These are phyloP conservation scores for Boletus tomentosulus DNA, from an alignment of 768 basidiomycete genomes.

Conservation along the genomic window DNA sequence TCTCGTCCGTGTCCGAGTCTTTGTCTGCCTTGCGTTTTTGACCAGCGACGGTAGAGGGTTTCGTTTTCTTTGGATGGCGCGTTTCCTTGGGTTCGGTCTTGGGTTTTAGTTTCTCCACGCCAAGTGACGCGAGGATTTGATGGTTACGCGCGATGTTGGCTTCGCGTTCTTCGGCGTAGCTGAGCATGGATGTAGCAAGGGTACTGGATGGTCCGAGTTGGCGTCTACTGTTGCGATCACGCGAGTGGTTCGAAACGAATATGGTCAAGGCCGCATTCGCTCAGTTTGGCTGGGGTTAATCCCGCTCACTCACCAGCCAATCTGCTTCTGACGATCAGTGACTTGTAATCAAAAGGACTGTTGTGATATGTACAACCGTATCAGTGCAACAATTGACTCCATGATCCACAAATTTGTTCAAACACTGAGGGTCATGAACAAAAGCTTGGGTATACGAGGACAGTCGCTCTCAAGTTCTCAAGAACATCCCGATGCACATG, in stretches of 20 bases:
- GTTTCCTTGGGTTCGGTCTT: constrained; percentile 45
- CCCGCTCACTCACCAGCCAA: neutral
- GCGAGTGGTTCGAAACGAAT: neutral
- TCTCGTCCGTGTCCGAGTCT: constrained; percentile 31
- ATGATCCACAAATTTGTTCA: too few species aligned
- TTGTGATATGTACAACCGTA: too few species aligned
- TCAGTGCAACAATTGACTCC: too few species aligned
- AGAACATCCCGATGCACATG: neutral
- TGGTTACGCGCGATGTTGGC: constrained; percentile 42
- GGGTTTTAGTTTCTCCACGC: constrained; percentile 39
- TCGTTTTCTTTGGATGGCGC: constrained; percentile 15
- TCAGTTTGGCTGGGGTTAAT: too few species aligned
- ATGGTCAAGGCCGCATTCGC: too few species aligned
- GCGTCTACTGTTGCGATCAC: neutral
- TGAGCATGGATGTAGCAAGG: too few species aligned
- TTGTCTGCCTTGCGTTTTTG: constrained; percentile 43
- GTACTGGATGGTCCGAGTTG: neutral
- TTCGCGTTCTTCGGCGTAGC: constrained; percentile 33
- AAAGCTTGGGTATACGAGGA: constrained; percentile 13
- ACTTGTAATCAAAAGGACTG: too few species aligned
- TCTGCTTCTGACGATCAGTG: neutral
- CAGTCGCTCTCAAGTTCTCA: neutral
- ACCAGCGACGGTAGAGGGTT: neutral
- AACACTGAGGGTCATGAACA: neutral
- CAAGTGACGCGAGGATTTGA: constrained; percentile 39